Evolutionary conservation across 2,329 filamentous ascomycete species (phyloP), one percentile per base, ranked within the genome.

Genomic region (Fusarium sp.): DNA sequence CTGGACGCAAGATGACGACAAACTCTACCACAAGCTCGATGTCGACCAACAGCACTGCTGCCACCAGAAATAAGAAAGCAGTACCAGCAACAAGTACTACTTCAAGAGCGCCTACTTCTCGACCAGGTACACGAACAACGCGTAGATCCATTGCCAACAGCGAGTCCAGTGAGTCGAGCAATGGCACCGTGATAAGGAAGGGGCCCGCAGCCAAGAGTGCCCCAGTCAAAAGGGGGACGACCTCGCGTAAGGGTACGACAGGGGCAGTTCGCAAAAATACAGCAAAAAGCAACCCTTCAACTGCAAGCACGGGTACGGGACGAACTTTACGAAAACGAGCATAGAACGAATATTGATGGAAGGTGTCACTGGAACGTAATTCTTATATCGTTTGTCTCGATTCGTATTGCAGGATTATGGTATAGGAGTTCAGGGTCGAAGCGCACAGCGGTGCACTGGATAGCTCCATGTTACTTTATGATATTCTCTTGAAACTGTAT

Each of bases 161-260:
- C 79, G 90, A 90, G 78, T 85, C 88, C 22, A 93, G 90, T 75
- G 89, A 92, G 63, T 86, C 83, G 10, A 93, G 91, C 80, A 88
- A 88, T 20, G 88, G 89, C 13, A 93, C 92, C 0, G 90, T 93
- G 28, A 85, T 92, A 48, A 88, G 88, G 80, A 92, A 89, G 80
- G 82, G 83, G 7, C 81, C 80, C 18, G 78, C 83, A 35, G 77
- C 82, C 11, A 83, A 81, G 66, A 73, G 81, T 26, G 81, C 85
- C 4, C 70, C 83, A 6, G 66, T 80, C 4, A 90, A 88, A 79
- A 87, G 86, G 78, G 87, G 87, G 3, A 87, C 89, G 83, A 83
- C 88, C 26, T 86, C 89, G 51, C 89, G 85, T 63, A 88, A 88
- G 77, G 85, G 86, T 20, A 82, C 84, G 51, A 91, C 87, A 79